Conservation (phyloP, 78 protist species). For the Dictyostelium capitatum region DNA sequence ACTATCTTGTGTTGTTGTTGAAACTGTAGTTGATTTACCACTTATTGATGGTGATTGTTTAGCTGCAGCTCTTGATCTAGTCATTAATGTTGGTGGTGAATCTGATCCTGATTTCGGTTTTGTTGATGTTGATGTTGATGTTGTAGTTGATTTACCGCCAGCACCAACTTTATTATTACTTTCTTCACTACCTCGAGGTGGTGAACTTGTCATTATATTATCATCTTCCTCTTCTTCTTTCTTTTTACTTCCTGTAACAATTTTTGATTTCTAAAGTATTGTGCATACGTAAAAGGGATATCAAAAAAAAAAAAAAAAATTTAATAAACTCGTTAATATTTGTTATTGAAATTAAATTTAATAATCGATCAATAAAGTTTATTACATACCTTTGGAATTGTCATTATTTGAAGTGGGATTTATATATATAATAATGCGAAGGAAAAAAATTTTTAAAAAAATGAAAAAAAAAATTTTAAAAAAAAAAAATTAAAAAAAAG, state of each 20-base stretch:
- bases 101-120: neutral
- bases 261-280: neutral
- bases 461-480: neutral
- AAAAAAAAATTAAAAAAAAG: neutral
- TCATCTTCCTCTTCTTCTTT: neutral
- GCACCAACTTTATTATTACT: neutral
- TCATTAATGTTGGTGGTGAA: constrained; percentile 17
- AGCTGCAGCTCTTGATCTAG: constrained; percentile 11
- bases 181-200: too few species aligned
- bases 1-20: neutral
- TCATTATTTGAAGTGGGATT: neutral
- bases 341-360: neutral
- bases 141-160: neutral
- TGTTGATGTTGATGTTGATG: neutral
- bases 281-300: neutral
- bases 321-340: neutral
- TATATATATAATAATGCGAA: neutral
- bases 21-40: neutral
- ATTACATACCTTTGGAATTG: neutral
- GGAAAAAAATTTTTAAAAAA: neutral
- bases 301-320: neutral
- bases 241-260: neutral
- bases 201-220: neutral
- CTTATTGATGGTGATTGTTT: neutral
- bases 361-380: neutral